phyloP scores from a whole-genome alignment of 2,329 filamentous ascomycete species.

The Botrytis medusae region DNA sequence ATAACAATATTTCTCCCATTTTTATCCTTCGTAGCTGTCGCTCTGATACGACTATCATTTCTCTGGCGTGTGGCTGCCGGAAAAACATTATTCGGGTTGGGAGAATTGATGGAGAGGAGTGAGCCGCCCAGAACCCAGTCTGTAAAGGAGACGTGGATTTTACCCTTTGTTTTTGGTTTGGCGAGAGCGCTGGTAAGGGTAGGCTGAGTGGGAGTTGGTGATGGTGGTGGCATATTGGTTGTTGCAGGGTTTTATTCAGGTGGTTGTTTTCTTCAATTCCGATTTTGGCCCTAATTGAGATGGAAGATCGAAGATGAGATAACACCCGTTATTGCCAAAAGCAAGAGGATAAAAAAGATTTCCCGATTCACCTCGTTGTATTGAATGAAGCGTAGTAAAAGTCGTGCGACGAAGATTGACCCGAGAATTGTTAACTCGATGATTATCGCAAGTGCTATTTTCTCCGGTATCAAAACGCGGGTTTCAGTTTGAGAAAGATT shows the following conservation, averaged over 20 bases:
- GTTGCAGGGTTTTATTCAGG: background rate
- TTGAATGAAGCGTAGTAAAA: background rate
- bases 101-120: slow-evolving; percentile 26
- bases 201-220: slow-evolving; percentile 15
- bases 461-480: background rate
- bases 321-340: background rate
- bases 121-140: slow-evolving; percentile 37
- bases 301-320: background rate
- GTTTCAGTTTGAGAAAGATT: background rate
- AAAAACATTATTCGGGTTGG: background rate
- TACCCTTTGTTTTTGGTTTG: slow-evolving; percentile 24
- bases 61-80: background rate
- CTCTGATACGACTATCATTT: slow-evolving; percentile 10
- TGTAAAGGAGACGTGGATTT: slow-evolving; percentile 35
- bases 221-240: background rate
- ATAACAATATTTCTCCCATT: slow-evolving; percentile 9
- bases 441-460: background rate
- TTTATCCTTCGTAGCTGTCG: slow-evolving; percentile 13
- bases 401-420: background rate
- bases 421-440: background rate
- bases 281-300: background rate
- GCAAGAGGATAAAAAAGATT: background rate
- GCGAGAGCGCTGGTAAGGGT: background rate
- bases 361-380: background rate
- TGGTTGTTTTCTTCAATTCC: background rate